A percentile compares a stretch with the other conserved stretches of the same genome.
phyloP scores from a whole-genome alignment of 2,329 filamentous ascomycete genomes.

The Gliomastix tumulicola region DNA sequence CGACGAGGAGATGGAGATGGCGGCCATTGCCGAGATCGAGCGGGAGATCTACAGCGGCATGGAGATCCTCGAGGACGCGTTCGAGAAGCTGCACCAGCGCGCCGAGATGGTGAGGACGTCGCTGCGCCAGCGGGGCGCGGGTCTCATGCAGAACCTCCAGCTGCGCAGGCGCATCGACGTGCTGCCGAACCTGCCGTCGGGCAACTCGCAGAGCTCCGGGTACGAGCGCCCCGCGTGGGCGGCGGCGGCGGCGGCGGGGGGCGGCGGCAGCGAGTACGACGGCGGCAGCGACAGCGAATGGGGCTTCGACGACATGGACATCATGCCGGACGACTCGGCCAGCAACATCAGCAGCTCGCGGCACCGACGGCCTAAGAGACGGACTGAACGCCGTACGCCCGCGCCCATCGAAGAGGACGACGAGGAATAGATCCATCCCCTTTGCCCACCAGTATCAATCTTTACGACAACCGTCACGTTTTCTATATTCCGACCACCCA shows the following conservation, averaged over 20 bases:
- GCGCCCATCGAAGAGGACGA: conserved; percentile 68
- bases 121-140: conserved; percentile 75
- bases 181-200: conserved; percentile 35
- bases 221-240: conserved; percentile 34
- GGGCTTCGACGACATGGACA: conserved; percentile 49
- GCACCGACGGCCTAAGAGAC: conserved; percentile 59
- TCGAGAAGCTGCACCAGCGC: conserved; percentile 81
- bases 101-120: conserved; percentile 75
- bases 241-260: conserved; percentile 5
- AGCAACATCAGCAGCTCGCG: conserved; percentile 72
- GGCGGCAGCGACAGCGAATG: conserved; percentile 50
- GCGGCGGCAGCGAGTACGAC: conserved; percentile 33
- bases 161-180: conserved; percentile 51
- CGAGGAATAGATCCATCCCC: conserved; percentile 52
- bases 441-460: too few species aligned
- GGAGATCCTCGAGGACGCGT: conserved; percentile 90
- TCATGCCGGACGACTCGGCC: conserved; percentile 73
- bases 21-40: conserved; percentile 83
- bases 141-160: conserved; percentile 59
- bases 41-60: conserved; percentile 89
- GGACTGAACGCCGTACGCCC: conserved; percentile 63
- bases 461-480: too few species aligned
- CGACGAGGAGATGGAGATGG: conserved; percentile 91
- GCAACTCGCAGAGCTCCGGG: conserved; percentile 33
- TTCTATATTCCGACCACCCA: too few species aligned